Base-by-base conservation (phyloP, 257 asterid genomes). In the Nicotiana attenuata region DNA sequence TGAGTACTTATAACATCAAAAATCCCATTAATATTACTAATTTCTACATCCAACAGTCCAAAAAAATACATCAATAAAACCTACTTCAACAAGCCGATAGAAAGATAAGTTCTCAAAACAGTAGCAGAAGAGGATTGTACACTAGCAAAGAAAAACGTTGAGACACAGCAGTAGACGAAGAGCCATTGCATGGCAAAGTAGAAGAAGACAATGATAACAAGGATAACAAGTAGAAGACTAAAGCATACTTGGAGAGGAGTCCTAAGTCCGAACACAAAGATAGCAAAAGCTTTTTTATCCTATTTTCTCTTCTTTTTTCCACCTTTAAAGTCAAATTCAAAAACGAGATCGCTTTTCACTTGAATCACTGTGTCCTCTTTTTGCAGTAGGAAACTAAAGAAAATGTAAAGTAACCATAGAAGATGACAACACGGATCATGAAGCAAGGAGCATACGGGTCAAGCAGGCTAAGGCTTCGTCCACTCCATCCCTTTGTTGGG, bases 401-500 rank as follows among this genome's bases (percentile, higher is more conserved):
- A 50, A 50, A 50, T 75, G 28, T 22, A 19, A 8, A 16, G 63
- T 17, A 56, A 19, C n/a, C 1, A 56, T 56, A 56, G 63, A 17
- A 19, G 26, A 19, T 17, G 63, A 19, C 24, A 56, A 56, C 63
- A 19, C 10, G 4, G 2, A 16, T 56, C 22, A 56, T 52, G 11
- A 61, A 64, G n/a, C 31, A 33, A 84, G 71, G 80, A 77, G 86
- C 96, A 89, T 86, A 96, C 99, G 98, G 99, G 87, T 96, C 99
- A 61, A 96, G 99, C 86, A 94, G 92, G 87, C 99, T 96, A 87
- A 96, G 88, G 83, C 99, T 96, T 84, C 99, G 88, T 76, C 99
- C 99, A 83, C 99, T 96, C 99, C 99, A 96, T 81, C 99, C 99
- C 89, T 87, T 90, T 16, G 99, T 96, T 84, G 99, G 99, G 90